Percentiles rank a stretch among this genome's conserved stretches.
These are phyloP conservation scores for Zygoascus biomembranicola DNA, from an alignment of 805 yeast genomes.

Conservation along the genomic window DNA sequence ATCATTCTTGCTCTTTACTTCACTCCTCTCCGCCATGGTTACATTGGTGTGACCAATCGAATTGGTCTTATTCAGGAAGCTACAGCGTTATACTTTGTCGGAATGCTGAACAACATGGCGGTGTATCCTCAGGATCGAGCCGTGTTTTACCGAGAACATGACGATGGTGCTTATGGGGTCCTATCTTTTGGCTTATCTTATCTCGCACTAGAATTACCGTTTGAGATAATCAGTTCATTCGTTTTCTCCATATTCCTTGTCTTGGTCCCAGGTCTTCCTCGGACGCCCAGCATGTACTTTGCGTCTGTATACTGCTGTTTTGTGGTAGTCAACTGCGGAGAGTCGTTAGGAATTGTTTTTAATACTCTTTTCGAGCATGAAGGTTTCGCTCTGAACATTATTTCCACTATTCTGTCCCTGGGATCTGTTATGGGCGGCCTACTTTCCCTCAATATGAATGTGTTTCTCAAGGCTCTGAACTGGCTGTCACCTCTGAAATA, in stretches of 20 bases:
- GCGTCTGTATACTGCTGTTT: constrained; percentile 48
- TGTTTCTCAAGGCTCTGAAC: constrained; percentile 59
- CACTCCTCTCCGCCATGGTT: constrained; percentile 44
- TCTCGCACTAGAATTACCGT: constrained; percentile 55
- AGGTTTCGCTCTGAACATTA: constrained; percentile 71
- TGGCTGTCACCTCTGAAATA: constrained; percentile 74
- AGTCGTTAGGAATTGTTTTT: constrained; percentile 73
- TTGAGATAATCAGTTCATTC: constrained; percentile 51
- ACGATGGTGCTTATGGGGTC: constrained; percentile 62
- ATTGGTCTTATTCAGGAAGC: constrained; percentile 72
- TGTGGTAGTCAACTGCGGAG: constrained; percentile 64
- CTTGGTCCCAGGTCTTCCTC: constrained; percentile 64
- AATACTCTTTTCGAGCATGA: constrained; percentile 65
- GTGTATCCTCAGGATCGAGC: constrained; percentile 67
- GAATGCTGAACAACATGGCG: constrained; percentile 70
- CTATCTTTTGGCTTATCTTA: constrained; percentile 56
- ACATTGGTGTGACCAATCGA: constrained; percentile 51
- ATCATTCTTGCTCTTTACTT: constrained; percentile 60
- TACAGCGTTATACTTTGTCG: constrained; percentile 64
- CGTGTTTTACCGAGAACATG: constrained; percentile 69
- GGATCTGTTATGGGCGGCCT: constrained; percentile 83
- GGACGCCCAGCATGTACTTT: constrained; percentile 60
- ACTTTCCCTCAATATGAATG: constrained; percentile 68
- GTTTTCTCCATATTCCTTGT: constrained; percentile 56
- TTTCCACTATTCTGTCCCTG: constrained; percentile 56